Conservation (phyloP, 2,329 filamentous ascomycete species). For the Aureobasidium sp. region DNA sequence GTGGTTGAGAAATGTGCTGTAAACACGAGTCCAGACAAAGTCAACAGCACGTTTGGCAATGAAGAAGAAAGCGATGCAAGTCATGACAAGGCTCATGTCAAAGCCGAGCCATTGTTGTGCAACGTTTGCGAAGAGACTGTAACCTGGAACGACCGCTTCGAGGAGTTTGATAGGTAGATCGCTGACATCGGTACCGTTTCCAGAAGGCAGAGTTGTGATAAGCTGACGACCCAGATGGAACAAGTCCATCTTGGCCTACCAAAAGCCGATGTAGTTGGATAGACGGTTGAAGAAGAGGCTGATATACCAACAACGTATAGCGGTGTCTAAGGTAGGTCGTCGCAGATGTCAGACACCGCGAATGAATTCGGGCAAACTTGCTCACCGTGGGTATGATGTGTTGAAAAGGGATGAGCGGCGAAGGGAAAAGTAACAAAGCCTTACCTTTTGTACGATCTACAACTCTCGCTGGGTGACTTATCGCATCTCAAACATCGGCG, state of each 20-base stretch:
- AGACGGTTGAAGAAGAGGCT: neutral
- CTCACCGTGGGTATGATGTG: neutral
- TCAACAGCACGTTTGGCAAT: conserved; percentile 33
- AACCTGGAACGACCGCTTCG: conserved; percentile 46
- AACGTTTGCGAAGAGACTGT: conserved; percentile 41
- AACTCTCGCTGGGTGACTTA: neutral
- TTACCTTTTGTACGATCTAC: neutral
- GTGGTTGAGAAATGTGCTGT: conserved; percentile 28
- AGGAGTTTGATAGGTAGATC: conserved; percentile 41
- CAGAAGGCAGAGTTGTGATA: conserved; percentile 1
- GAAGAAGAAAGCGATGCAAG: conserved; percentile 36
- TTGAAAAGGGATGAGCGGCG: neutral
- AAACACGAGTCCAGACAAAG: conserved; percentile 31
- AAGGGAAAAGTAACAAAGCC: neutral
- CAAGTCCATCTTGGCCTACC: conserved; percentile 16
- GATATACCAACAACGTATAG: too few species aligned
- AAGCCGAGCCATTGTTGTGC: conserved; percentile 38
- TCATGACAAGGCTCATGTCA: conserved; percentile 43
- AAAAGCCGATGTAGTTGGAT: neutral
- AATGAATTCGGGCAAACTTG: neutral
- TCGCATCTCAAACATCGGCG: neutral
- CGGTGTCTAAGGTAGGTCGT: neutral
- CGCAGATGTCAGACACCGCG: neutral
- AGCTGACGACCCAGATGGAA: conserved; percentile 13
- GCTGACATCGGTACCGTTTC: conserved; percentile 18